Conservation (phyloP, 2,329 filamentous ascomycete genomes). For the Microdochium bolleyi region DNA sequence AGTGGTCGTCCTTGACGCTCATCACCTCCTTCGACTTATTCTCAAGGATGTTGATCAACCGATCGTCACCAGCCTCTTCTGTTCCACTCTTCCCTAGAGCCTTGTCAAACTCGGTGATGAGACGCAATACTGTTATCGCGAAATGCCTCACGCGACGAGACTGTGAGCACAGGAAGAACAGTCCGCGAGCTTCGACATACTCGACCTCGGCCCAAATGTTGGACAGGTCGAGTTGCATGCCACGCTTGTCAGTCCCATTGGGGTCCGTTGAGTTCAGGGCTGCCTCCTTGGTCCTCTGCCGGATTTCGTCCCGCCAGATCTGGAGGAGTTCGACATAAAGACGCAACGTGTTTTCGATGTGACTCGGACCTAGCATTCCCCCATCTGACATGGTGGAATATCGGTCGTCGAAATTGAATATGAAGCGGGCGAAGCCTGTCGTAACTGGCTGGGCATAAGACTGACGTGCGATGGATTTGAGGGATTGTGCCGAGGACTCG, state of each 20-base stretch:
- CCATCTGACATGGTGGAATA: constrained; percentile 98
- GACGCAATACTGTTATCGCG: constrained; percentile 82
- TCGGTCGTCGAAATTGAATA: constrained; percentile 96
- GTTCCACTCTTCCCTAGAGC: constrained; percentile 64
- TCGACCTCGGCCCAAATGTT: constrained; percentile 90
- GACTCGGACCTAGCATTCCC: constrained; percentile 85
- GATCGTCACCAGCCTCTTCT: constrained; percentile 53
- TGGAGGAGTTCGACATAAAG: constrained; percentile 89
- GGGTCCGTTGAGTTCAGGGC: constrained; percentile 57
- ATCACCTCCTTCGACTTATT: constrained; percentile 82
- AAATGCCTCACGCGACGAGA: constrained; percentile 83
- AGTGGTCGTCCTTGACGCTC: constrained; percentile 83
- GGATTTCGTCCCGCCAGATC: constrained; percentile 97
- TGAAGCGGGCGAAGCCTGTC: constrained; percentile 93
- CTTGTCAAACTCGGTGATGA: constrained; percentile 89
- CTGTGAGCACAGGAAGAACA: constrained; percentile 97
- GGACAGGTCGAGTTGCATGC: constrained; percentile 74
- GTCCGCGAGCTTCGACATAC: constrained; percentile 89
- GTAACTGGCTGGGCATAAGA: constrained; percentile 92
- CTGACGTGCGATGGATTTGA: constrained; percentile 92
- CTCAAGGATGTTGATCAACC: constrained; percentile 88
- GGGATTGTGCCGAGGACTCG: constrained; percentile 79
- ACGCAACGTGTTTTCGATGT: constrained; percentile 89
- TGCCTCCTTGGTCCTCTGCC: constrained; percentile 72
- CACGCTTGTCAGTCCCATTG: constrained; percentile 58